Base-by-base conservation (phyloP, 495 filamentous ascomycete species). In the Hypoxylon subgilvum region DNA sequence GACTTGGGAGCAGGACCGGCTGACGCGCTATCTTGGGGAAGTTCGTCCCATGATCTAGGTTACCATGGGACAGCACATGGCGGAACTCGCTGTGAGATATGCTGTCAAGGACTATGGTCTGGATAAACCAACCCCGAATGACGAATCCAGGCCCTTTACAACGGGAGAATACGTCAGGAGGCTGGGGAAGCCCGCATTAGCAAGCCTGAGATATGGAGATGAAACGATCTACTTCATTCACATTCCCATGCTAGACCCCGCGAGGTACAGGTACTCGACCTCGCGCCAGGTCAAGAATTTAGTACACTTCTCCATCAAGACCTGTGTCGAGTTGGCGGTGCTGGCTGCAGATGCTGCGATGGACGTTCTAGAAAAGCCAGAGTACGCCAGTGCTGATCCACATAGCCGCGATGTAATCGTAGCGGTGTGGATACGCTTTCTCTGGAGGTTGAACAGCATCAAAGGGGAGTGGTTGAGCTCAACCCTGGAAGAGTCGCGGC, bases 1-100 rank as follows among this genome's bases (percentile, higher is more conserved):
- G 17, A 46, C 4, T n/a, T 2, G 32, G 9, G 1, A 7, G 5
- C 12, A 52, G 52, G 0, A 2, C 1, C 23, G 34, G 6, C 47
- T 57, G 59, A 52, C 46, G 59, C 14, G 17, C 8, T 63, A 63
- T 14, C 12, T 52, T n/a, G 1, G 18, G 3, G 10, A 28, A n/a
- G 47, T 57, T n/a, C 35, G 39, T 13, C 59, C 59, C 13, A 22
- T 63, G 40, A 22, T 63, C 3, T 57, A 42, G 38, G 59, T 57
- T 17, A 63, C 59, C 18, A 39, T 57, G 16, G 59, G 59, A 23
- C 46, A 41, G 17, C 6, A 5, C 6, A 46, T 63, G 46, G 38
- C 52, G 3, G 21, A 23, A 17, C 14, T 18, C 21, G 32, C 45
- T 6, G 9, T 2, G n/a, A 31, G 12, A 16, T 27, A 4, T 8